Conservation (phyloP, 139 green algal genomes). For the Coelastrella sp. region DNA sequence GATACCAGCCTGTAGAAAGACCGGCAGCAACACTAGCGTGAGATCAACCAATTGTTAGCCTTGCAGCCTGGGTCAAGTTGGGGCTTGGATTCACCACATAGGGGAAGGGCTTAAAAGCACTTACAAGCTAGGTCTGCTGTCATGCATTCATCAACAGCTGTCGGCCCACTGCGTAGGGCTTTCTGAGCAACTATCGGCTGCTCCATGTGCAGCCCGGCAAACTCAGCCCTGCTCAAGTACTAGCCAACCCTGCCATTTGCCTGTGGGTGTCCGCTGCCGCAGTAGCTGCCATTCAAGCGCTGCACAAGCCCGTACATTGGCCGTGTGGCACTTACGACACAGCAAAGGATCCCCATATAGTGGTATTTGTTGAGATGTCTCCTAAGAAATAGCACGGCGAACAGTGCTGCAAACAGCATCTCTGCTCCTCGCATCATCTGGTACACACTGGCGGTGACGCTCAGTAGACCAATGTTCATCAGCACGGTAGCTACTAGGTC, state of each 20-base stretch:
- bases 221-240: too few species aligned
- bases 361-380: slow-evolving; percentile 78
- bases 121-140: too few species aligned
- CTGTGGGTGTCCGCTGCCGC: not conserved
- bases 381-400: slow-evolving; percentile 75
- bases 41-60: too few species aligned
- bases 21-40: not conserved
- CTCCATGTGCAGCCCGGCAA: too few species aligned
- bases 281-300: not conserved
- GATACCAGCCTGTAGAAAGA: slow-evolving; percentile 66
- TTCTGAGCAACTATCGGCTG: too few species aligned
- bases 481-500: slow-evolving; percentile 76
- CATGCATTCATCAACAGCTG: too few species aligned
- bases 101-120: too few species aligned
- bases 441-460: slow-evolving; percentile 79
- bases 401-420: slow-evolving; percentile 83
- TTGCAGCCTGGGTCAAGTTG: too few species aligned
- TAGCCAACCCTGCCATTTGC: too few species aligned
- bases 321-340: slow-evolving; percentile 64
- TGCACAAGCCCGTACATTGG: not conserved
- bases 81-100: too few species aligned
- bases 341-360: slow-evolving; percentile 83
- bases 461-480: slow-evolving; percentile 85
- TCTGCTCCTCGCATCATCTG: slow-evolving; percentile 87
- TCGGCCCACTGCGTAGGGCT: too few species aligned